Evolutionary conservation across 768 basidiomycete genomes (phyloP).

Genomic region (Trametes villosa): DNA sequence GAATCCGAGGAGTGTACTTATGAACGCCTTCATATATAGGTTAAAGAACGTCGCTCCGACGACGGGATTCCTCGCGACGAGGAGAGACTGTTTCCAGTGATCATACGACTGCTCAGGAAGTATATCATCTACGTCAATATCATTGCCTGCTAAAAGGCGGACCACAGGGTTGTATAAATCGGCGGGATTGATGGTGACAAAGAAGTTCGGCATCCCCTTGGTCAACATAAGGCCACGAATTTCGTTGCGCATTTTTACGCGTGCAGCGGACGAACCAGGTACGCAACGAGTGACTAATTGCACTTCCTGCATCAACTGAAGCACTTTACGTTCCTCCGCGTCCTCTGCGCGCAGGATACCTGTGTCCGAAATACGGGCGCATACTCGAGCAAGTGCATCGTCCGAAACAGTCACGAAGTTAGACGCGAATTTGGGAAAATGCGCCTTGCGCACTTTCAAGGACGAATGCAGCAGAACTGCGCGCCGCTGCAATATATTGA

Average conservation of each 20-base stretch:
- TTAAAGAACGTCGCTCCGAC: conserved; percentile 49
- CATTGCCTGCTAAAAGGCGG: conserved; percentile 40
- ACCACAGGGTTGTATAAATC: conserved; percentile 48
- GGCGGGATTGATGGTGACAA: conserved; percentile 50
- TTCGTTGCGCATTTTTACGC: conserved; percentile 41
- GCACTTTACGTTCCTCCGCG: not conserved
- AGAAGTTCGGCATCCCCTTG: conserved; percentile 45
- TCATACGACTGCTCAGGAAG: conserved; percentile 32
- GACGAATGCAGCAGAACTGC: conserved; percentile 36
- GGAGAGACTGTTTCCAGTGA: conserved; percentile 36
- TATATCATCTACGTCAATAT: conserved; percentile 42
- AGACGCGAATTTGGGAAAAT: not conserved
- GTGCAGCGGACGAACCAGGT: conserved; percentile 19
- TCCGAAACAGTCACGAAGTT: not conserved
- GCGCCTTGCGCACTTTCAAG: conserved; percentile 29
- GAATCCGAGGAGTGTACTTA: conserved; percentile 13
- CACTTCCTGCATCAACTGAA: not conserved
- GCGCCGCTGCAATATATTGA: conserved; percentile 46
- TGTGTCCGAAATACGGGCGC: not conserved
- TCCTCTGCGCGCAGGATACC: not conserved
- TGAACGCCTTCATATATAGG: conserved; percentile 42
- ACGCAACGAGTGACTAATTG: not conserved
- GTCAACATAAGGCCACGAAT: conserved; percentile 39
- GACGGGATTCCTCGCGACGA: conserved; percentile 46
- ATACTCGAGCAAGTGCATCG: not conserved